Conservation (phyloP, 768 basidiomycete species). For the Naganishia vaughanmartiniae region DNA sequence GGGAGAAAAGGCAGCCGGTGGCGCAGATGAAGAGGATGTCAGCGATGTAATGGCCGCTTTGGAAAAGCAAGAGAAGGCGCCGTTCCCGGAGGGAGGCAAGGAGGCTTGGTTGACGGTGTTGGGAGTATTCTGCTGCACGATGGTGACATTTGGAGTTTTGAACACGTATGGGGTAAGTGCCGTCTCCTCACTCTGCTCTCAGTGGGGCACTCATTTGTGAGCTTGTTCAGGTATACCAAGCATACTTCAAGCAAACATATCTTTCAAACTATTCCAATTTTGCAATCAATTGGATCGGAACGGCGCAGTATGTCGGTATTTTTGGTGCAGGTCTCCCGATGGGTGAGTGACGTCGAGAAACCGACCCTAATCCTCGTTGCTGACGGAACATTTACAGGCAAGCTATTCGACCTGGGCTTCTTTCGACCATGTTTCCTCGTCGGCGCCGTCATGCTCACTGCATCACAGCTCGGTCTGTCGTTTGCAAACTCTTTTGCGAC, state of each 20-base stretch:
- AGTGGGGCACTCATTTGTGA: background rate
- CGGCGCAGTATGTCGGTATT: slow-evolving; percentile 50
- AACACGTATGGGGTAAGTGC: slow-evolving; percentile 50
- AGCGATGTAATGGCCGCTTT: slow-evolving; percentile 13
- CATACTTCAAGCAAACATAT: slow-evolving; percentile 43
- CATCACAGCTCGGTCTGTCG: slow-evolving; percentile 41
- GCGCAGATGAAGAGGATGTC: slow-evolving; percentile 1
- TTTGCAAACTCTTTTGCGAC: slow-evolving; percentile 40
- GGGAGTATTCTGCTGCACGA: slow-evolving; percentile 30
- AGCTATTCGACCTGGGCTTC: slow-evolving; percentile 52
- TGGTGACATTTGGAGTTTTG: slow-evolving; percentile 42
- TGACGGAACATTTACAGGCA: slow-evolving; percentile 40
- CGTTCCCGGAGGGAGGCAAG: slow-evolving; percentile 35
- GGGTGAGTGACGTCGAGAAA: background rate
- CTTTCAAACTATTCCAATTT: slow-evolving; percentile 40
- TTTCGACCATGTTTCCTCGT: slow-evolving; percentile 36
- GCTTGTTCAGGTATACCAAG: slow-evolving; percentile 44
- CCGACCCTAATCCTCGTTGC: background rate
- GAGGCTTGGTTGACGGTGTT: slow-evolving; percentile 34
- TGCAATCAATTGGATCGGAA: slow-evolving; percentile 52
- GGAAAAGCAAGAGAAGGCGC: slow-evolving; percentile 22
- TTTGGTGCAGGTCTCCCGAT: slow-evolving; percentile 39
- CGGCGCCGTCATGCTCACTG: slow-evolving; percentile 38
- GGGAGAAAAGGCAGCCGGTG: background rate
- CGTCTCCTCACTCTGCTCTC: background rate